These are phyloP conservation scores for Colletotrichum australisinense DNA, from an alignment of 2,329 filamentous ascomycete species.

Conservation along the genomic window DNA sequence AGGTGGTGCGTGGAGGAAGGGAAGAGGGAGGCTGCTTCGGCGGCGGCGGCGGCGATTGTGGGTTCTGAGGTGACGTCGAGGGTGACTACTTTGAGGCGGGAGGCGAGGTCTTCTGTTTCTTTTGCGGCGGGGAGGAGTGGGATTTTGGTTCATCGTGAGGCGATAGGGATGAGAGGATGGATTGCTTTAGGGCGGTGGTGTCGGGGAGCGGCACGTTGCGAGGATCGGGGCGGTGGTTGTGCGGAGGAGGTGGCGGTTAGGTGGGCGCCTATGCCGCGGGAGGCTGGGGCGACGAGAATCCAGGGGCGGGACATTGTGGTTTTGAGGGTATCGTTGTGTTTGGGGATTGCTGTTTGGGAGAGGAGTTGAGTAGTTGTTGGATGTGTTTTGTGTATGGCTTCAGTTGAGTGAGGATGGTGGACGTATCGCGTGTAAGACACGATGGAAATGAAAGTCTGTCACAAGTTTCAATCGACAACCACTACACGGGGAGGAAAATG, in stretches of 20 bases:
- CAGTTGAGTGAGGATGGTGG: too few relatives aligned
- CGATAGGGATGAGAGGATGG: conserved; percentile 47
- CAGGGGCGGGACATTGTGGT: conserved; percentile 58
- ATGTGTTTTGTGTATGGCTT: not conserved
- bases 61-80: conserved; percentile 69
- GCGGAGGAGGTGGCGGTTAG: conserved; percentile 61
- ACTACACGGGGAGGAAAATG: too few relatives aligned
- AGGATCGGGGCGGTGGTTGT: conserved; percentile 61
- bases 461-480: too few relatives aligned
- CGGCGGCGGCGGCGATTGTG: conserved; percentile 68
- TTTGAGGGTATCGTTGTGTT: not conserved
- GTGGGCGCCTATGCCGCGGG: conserved; percentile 60
- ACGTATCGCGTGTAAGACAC: too few relatives aligned
- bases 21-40: conserved; percentile 63
- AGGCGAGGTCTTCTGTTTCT: conserved; percentile 38
- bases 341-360: not conserved
- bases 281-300: conserved; percentile 61
- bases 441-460: too few relatives aligned
- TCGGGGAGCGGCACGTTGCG: conserved; percentile 53
- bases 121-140: conserved; percentile 9
- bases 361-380: not conserved
- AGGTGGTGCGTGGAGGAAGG: conserved; percentile 66
- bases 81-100: conserved; percentile 52
- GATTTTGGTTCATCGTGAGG: too few relatives aligned
- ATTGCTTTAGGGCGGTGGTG: conserved; percentile 47